These are phyloP conservation scores for Anthoceros angustus DNA, from an alignment of 225 moss, liverwort and hornwort species.

Conservation along the genomic window DNA sequence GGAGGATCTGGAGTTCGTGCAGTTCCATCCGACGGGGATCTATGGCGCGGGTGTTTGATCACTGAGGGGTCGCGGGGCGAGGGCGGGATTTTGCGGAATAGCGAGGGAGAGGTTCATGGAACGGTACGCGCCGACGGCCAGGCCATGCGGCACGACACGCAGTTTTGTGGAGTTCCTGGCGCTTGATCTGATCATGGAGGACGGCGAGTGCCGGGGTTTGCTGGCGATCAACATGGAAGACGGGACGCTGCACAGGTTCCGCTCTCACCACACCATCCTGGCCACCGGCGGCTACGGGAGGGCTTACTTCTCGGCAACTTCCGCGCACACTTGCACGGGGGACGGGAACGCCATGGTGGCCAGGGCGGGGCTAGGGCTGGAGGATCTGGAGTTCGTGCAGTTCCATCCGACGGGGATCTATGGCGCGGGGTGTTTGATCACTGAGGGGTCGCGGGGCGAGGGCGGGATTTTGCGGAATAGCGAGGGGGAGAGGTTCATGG, in stretches of 20 bases:
- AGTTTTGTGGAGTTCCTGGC: too few species aligned
- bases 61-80: constrained; percentile 96
- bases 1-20: constrained; percentile 94
- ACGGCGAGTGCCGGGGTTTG: constrained; percentile 59
- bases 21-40: constrained; percentile 96
- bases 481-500: constrained; percentile 99
- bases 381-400: constrained; percentile 97
- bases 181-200: too few species aligned
- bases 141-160: too few species aligned
- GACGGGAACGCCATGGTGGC: constrained; percentile 96
- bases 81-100: constrained; percentile 89
- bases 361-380: constrained; percentile 54
- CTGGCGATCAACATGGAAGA: constrained; percentile 96
- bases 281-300: constrained; percentile 97
- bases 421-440: constrained; percentile 89
- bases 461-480: constrained; percentile 90
- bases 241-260: constrained; percentile 85
- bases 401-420: constrained; percentile 98
- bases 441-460: constrained; percentile 94
- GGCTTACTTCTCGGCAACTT: constrained; percentile 90
- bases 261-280: constrained; percentile 59
- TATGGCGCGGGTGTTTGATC: constrained; percentile 94
- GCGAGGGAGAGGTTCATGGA: constrained; percentile 99
- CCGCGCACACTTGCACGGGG: constrained; percentile 94
- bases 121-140: constrained; percentile 97